Evolutionary conservation across 768 basidiomycete species (phyloP), one percentile per base, ranked within the genome.

Genomic region (Tricholoma sp.): DNA sequence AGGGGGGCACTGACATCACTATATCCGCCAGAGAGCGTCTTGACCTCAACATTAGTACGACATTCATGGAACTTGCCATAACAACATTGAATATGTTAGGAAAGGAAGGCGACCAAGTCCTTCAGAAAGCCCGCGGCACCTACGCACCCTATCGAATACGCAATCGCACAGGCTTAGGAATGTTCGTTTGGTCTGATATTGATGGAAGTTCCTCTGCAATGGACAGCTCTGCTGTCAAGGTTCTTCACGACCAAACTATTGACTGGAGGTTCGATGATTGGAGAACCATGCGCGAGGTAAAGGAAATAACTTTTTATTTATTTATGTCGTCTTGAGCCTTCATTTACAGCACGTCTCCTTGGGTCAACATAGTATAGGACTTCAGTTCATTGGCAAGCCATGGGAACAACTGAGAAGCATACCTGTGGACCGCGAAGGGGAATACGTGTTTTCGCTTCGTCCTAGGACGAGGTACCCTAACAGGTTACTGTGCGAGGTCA

Each of bases 241-340:
- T 99, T 36, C 73, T 82, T 17, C 81, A 93, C 60, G 88, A 89
- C 36, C 80, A 91, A 64, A 84, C 79, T 7, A 75, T 91, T 4
- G 95, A 98, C 55, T 98, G 97, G 97, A 80, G 97, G 54, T 98
- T 98, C 64, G 94, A 98, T 66, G 95, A 98, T 65, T 94, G 93
- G 89, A 88, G 88, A 68, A 88, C 87, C 4, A 86, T 91, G 76
- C 85, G 97, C 66, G 97, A 99, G 76, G 94, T 93, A 66, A 58
- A 77, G 33, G 44, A 31, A n/a, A 7, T 47, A 45, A 20, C 34
- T 11, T 4, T 9, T 1, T 52, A 1, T 48, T 18, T 28, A 12
- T 45, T 50, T 54, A 37, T 24, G 10, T 37, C 20, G 45, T 45
- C 33, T 60, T 53, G 44, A 52, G 15, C 45, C 57, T 12, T 56